phyloP scores from a whole-genome alignment of 2,329 filamentous ascomycete species.

The Penicillium olsonii region DNA sequence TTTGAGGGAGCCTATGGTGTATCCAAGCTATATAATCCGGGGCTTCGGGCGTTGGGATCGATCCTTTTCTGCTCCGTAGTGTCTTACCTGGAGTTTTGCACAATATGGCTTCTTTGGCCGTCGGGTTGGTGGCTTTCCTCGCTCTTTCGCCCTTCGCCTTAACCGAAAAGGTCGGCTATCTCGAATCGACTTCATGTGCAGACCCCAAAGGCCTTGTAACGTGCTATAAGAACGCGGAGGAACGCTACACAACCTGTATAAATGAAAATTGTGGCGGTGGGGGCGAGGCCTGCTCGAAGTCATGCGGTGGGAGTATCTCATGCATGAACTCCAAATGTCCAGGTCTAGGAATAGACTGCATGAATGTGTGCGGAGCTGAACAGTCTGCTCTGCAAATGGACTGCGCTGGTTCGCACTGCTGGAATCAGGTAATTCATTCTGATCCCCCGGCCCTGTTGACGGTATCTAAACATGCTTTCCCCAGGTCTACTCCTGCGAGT shows the following conservation, averaged over 20 bases:
- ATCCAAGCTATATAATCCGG: not conserved
- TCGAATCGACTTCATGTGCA: conserved; percentile 13
- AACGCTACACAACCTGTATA: conserved; percentile 12
- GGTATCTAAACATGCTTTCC: not conserved
- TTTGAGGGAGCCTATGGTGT: not conserved
- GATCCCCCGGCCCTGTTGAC: not conserved
- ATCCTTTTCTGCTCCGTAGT: too few relatives aligned
- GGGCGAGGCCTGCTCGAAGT: conserved; percentile 5
- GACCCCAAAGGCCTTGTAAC: conserved; percentile 11
- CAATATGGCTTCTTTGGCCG: not conserved
- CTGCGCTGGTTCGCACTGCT: conserved; percentile 17
- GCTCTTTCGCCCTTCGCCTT: not conserved
- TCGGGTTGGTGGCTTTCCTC: not conserved
- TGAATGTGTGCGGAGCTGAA: conserved; percentile 18
- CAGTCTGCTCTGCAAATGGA: conserved; percentile 7
- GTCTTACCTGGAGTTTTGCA: too few relatives aligned
- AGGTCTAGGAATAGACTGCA: conserved; percentile 14
- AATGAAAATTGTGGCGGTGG: conserved; percentile 15
- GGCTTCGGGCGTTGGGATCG: not conserved
- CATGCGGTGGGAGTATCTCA: conserved; percentile 8
- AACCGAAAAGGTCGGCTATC: conserved; percentile 7
- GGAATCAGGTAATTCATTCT: conserved; percentile 18
- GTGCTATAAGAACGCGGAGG: conserved; percentile 14
- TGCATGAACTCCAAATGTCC: conserved; percentile 14
- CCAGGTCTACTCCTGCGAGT: conserved; percentile 14